Evolutionary conservation across 1,284 basidiomycete genomes (phyloP).

Genomic region (Entoloma clypeatum): DNA sequence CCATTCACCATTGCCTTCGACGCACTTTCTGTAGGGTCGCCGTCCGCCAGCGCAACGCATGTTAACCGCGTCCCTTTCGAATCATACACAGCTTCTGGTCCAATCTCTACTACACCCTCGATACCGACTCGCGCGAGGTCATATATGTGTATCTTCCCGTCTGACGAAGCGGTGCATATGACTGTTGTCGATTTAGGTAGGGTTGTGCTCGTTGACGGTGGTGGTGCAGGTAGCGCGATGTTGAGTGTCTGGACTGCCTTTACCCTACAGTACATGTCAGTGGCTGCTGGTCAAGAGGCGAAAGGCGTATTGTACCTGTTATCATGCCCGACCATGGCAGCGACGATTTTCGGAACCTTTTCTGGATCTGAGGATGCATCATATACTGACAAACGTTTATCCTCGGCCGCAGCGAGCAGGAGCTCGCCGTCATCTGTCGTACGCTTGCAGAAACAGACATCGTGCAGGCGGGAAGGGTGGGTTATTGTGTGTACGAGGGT

Average conservation of each 20-base stretch:
- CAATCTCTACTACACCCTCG: conserved; percentile 37
- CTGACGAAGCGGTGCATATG: conserved; percentile 75
- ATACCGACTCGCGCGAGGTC: conserved; percentile 49
- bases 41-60: conserved; percentile 70
- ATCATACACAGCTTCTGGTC: conserved; percentile 68
- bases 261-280: conserved; percentile 41
- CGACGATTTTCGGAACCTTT: conserved; percentile 48
- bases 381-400: conserved; percentile 80
- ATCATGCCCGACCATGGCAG: conserved; percentile 64
- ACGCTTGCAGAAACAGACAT: conserved; percentile 64
- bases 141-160: conserved; percentile 79
- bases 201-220: conserved; percentile 13
- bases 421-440: conserved; percentile 56
- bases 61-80: conserved; percentile 83
- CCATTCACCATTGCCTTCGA: conserved; percentile 22
- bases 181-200: conserved; percentile 51
- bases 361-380: conserved; percentile 42
- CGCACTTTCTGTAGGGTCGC: conserved; percentile 36
- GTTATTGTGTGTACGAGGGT: conserved; percentile 63
- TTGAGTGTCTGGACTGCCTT: conserved; percentile 65
- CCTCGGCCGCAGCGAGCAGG: conserved; percentile 80
- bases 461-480: conserved; percentile 79
- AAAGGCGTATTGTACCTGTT: conserved; percentile 52
- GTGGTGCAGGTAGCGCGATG: conserved; percentile 48
- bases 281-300: background rate